These are phyloP conservation scores for Sphaerobolus stellatus DNA, from an alignment of 1,284 basidiomycete genomes.

Conservation along the genomic window DNA sequence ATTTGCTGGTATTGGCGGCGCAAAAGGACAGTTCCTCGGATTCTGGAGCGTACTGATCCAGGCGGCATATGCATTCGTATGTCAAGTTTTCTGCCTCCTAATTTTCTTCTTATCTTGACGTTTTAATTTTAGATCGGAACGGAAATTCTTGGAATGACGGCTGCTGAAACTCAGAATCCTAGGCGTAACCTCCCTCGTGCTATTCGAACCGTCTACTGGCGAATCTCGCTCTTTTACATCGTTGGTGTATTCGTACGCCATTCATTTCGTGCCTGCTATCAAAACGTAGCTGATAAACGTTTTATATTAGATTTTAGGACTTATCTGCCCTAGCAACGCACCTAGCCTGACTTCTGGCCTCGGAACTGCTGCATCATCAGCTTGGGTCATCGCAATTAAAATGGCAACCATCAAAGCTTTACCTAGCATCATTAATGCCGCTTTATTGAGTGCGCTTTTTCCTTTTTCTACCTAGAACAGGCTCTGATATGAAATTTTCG, in stretches of 20 bases:
- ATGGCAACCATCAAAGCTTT: conserved; percentile 41
- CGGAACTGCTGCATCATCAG: conserved; percentile 40
- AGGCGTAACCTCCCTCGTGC: conserved; percentile 79
- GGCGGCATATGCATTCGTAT: conserved; percentile 41
- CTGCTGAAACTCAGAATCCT: conserved; percentile 74
- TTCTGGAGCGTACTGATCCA: conserved; percentile 48
- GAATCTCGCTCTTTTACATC: conserved; percentile 72
- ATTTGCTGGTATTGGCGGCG: conserved; percentile 24
- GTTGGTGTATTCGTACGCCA: conserved; percentile 31
- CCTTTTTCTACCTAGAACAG: neutral
- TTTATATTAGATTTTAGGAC: neutral
- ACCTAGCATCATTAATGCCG: conserved; percentile 37
- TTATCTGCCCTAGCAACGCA: conserved; percentile 24
- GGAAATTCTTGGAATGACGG: conserved; percentile 35
- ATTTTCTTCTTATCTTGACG: neutral
- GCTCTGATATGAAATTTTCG: conserved; percentile 35
- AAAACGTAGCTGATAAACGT: neutral
- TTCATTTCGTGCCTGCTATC: neutral
- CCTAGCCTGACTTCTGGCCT: conserved; percentile 33
- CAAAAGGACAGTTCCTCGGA: conserved; percentile 42
- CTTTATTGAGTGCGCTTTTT: conserved; percentile 31
- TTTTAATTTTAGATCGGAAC: neutral
- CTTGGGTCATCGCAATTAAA: conserved; percentile 49
- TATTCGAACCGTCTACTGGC: conserved; percentile 77
- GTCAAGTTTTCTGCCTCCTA: neutral